Evolutionary conservation across 352 stramenopile species (phyloP), one percentile per base, ranked within the genome.

Genomic region (Phytophthora pisi): DNA sequence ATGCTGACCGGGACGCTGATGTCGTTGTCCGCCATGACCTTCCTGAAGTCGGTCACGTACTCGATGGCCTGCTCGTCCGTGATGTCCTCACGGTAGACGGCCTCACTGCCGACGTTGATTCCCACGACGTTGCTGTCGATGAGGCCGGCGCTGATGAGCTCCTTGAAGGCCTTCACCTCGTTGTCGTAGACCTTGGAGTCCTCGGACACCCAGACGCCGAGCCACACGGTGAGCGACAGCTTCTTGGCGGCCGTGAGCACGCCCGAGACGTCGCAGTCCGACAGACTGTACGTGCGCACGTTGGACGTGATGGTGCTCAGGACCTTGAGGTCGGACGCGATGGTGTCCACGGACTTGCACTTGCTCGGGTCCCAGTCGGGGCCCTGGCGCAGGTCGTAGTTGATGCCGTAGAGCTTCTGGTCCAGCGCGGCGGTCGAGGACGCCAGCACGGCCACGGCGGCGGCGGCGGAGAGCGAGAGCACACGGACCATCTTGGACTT

Each of bases 41-140:
- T 76, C 67, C 90, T 92, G 71, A 96, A 91, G 58, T 91, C 66
- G 34, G 65, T 89, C 51, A 91, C 64, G 77, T 93, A 93, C 64
- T 79, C 36, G 51, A 93, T 87, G 7, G 86, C 77, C 75, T 93
- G 65, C 8, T 86, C 72, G 4, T 84, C 72, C 54, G 84, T 88
- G 51, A 94, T 88, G 53, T 95, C 88, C 6, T 73, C 76, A 43
- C 88, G 86, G 71, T 95, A 95, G 4, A 95, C 79, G 15, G 86
- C 84, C 57, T 95, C 88, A 28, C 82, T 92, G 45, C 88, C 88
- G 40, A 95, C 88, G 58, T 95, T 93, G 61, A 95, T 88, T 46
- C 86, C 88, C n/a, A 94, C 76, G 42, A 94, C 78, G 62, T 91
- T 93, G 31, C 65, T 66, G 81, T 95, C 88, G 49, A 95, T 90